Evolutionary conservation across 225 moss, liverwort and hornwort genomes (phyloP).

Genomic region (Antitrichia curtipendula): DNA sequence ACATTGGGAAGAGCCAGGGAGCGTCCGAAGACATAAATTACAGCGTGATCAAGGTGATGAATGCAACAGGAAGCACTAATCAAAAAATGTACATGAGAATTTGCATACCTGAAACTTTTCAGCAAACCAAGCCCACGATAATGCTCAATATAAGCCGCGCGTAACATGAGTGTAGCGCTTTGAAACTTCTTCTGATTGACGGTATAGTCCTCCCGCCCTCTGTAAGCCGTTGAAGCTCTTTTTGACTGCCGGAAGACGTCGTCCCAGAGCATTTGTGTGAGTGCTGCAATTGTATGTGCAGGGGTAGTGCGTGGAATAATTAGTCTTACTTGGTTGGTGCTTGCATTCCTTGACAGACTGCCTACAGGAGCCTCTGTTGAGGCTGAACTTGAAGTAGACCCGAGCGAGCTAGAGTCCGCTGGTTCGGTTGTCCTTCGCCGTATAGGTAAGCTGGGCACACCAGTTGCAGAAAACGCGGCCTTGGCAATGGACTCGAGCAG

Average conservation of each 20-base stretch:
- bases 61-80: neutral
- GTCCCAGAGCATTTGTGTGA: constrained; percentile 69
- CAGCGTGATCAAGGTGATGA: neutral
- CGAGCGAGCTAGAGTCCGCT: constrained; percentile 16
- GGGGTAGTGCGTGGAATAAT: constrained; percentile 44
- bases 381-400: constrained; percentile 18
- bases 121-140: constrained; percentile 71
- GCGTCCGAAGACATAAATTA: neutral
- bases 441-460: constrained; percentile 25
- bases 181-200: constrained; percentile 63
- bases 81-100: neutral
- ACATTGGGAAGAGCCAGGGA: neutral
- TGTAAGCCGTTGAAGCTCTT: constrained; percentile 14
- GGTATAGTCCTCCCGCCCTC: constrained; percentile 27
- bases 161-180: constrained; percentile 53
- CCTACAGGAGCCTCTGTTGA: constrained; percentile 16
- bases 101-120: constrained; percentile 56
- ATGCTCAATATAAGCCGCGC: constrained; percentile 52
- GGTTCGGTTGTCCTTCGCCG: constrained; percentile 24
- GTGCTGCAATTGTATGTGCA: constrained; percentile 56
- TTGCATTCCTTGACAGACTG: constrained; percentile 5
- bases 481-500: constrained; percentile 44
- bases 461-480: constrained; percentile 21
- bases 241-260: constrained; percentile 49
- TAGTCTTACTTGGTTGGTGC: constrained; percentile 27